phyloP scores from a whole-genome alignment of 257 asterid genomes.

The Scutellaria minor region DNA sequence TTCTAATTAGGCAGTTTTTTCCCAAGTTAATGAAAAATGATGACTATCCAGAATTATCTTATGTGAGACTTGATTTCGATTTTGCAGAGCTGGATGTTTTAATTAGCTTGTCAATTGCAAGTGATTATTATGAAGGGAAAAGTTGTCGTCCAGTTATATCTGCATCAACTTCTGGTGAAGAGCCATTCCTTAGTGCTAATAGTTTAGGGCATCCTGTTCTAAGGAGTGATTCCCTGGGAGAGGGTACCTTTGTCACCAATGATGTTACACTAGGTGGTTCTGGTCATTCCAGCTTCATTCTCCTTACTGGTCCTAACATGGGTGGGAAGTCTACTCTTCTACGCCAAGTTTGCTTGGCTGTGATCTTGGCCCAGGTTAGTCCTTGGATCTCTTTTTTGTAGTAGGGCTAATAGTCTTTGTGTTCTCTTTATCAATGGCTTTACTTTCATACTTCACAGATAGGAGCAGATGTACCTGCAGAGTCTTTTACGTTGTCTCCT shows the following conservation, averaged over 20 bases:
- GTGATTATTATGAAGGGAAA: constrained; percentile 82
- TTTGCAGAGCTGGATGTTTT: constrained; percentile 92
- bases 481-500: constrained; percentile 72
- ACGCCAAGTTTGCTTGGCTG: constrained; percentile 95
- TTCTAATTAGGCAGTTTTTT: neutral
- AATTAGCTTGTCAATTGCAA: constrained; percentile 87
- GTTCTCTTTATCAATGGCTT: constrained; percentile 34
- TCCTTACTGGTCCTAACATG: constrained; percentile 99
- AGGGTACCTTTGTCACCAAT: constrained; percentile 87
- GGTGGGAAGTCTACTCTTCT: constrained; percentile 98
- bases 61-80: constrained; percentile 35
- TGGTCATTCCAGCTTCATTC: constrained; percentile 69
- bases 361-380: constrained; percentile 89
- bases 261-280: constrained; percentile 83
- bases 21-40: constrained; percentile 3
- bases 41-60: constrained; percentile 14
- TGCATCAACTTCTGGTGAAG: constrained; percentile 52
- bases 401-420: constrained; percentile 22
- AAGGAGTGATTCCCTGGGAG: constrained; percentile 74
- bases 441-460: constrained; percentile 54
- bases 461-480: constrained; percentile 97
- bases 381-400: constrained; percentile 29
- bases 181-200: constrained; percentile 67
- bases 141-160: constrained; percentile 74
- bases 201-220: constrained; percentile 91